phyloP scores from a whole-genome alignment of 2,329 filamentous ascomycete species.

The Aspergillus pseudoterreus region DNA sequence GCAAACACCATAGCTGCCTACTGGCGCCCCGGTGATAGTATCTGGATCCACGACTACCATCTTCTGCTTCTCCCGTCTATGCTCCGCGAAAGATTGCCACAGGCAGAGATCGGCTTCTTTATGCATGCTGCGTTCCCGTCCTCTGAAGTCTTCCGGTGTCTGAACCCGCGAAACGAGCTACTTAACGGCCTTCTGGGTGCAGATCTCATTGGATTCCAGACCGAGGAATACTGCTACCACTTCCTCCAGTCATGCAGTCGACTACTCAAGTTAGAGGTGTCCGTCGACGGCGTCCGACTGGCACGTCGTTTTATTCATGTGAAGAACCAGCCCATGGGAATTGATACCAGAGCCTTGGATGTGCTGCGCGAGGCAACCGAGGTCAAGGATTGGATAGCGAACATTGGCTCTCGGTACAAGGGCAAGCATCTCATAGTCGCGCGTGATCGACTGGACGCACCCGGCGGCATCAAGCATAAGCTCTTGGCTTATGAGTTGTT shows the following conservation, averaged over 20 bases:
- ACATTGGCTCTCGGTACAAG: conserved; percentile 74
- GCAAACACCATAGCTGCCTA: conserved; percentile 81
- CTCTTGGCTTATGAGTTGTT: conserved; percentile 86
- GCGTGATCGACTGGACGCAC: conserved; percentile 86
- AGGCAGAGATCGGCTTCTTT: conserved; percentile 94
- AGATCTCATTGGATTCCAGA: conserved; percentile 89
- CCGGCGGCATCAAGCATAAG: conserved; percentile 89
- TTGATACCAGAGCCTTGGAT: conserved; percentile 71
- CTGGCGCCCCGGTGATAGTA: conserved; percentile 85
- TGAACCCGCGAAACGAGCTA: conserved; percentile 77
- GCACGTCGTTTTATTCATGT: conserved; percentile 89
- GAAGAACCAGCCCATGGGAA: conserved; percentile 75
- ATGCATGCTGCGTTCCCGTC: conserved; percentile 92
- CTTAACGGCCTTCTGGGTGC: conserved; percentile 89
- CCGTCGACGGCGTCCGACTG: conserved; percentile 76
- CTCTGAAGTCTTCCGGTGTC: conserved; percentile 87
- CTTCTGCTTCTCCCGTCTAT: conserved; percentile 80
- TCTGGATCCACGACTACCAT: conserved; percentile 97
- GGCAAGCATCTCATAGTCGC: conserved; percentile 89
- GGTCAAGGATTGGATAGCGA: conserved; percentile 72
- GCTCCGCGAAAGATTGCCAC: conserved; percentile 75
- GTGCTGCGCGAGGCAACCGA: conserved; percentile 65
- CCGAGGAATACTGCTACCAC: conserved; percentile 84
- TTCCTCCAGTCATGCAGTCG: conserved; percentile 93
- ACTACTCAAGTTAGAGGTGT: conserved; percentile 78